Conservation (phyloP, 768 basidiomycete species). For the Russula brevipes region DNA sequence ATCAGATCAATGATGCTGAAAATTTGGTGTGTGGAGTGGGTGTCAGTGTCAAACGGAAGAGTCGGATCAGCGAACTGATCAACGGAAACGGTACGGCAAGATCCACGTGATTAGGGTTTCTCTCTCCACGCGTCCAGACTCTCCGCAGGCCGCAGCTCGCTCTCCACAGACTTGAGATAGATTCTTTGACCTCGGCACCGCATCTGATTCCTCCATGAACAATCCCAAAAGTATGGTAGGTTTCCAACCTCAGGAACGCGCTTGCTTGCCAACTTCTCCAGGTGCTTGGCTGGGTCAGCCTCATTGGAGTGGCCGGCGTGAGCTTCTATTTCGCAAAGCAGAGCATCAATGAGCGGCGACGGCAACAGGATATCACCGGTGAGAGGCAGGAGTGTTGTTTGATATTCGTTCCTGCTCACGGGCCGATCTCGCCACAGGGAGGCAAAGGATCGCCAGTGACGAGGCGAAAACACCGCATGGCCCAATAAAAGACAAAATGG, state of each 20-base stretch:
- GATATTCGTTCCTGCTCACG: neutral
- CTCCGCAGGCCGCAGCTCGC: too few species aligned
- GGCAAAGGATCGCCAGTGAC: conserved; percentile 9
- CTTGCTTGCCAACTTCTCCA: conserved; percentile 9
- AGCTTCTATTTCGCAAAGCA: conserved; percentile 38
- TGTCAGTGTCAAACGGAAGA: too few species aligned
- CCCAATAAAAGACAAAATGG: neutral
- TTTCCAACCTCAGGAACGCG: neutral
- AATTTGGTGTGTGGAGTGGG: too few species aligned
- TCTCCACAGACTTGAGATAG: too few species aligned
- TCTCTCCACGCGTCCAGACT: too few species aligned
- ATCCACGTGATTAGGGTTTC: too few species aligned
- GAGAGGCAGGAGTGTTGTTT: conserved; percentile 17
- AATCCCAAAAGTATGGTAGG: conserved; percentile 22
- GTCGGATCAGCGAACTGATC: too few species aligned
- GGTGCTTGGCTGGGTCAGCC: conserved; percentile 34
- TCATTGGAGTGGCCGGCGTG: conserved; percentile 36
- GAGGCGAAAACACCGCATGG: conserved; percentile 6
- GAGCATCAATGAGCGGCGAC: conserved; percentile 35
- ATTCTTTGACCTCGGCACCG: too few species aligned
- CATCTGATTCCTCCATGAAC: conserved; percentile 7
- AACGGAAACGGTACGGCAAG: too few species aligned
- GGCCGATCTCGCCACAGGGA: conserved; percentile 6
- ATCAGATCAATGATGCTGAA: neutral
- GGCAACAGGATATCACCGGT: conserved; percentile 32